phyloP scores from a whole-genome alignment of 2,329 filamentous ascomycete genomes.

The Penicillium expansum region DNA sequence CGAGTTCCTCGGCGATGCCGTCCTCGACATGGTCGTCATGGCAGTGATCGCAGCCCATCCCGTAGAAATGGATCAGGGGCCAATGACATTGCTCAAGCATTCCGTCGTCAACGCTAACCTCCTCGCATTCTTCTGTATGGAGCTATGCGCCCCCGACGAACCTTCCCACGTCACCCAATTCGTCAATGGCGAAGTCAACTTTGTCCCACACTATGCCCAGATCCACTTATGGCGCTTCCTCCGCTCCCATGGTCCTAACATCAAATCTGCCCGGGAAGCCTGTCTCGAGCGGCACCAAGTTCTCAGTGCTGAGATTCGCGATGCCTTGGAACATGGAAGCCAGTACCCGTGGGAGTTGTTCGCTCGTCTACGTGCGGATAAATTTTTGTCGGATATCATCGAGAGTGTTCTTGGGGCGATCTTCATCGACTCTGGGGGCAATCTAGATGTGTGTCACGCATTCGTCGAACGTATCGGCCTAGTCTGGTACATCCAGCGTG shows the following conservation, averaged over 20 bases:
- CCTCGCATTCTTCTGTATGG: constrained; percentile 72
- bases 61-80: constrained; percentile 48
- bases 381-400: constrained; percentile 80
- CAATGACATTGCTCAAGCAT: constrained; percentile 75
- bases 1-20: constrained; percentile 82
- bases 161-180: constrained; percentile 5
- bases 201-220: constrained; percentile 21
- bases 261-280: constrained; percentile 17
- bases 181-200: constrained; percentile 23
- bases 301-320: constrained; percentile 51
- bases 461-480: constrained; percentile 67
- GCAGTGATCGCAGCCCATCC: constrained; percentile 34
- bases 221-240: constrained; percentile 68
- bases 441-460: constrained; percentile 56
- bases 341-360: constrained; percentile 77
- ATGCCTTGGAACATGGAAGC: constrained; percentile 50
- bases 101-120: constrained; percentile 78
- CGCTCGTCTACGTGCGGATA: constrained; percentile 62
- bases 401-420: constrained; percentile 79
- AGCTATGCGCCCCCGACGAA: constrained; percentile 32
- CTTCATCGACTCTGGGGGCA: constrained; percentile 71
- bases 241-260: constrained; percentile 38
- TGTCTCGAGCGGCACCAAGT: constrained; percentile 45
- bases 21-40: constrained; percentile 77
- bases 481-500: constrained; percentile 58